phyloP scores from a whole-genome alignment of 2,329 filamentous ascomycete species.

The Tolypocladium inflatum region DNA sequence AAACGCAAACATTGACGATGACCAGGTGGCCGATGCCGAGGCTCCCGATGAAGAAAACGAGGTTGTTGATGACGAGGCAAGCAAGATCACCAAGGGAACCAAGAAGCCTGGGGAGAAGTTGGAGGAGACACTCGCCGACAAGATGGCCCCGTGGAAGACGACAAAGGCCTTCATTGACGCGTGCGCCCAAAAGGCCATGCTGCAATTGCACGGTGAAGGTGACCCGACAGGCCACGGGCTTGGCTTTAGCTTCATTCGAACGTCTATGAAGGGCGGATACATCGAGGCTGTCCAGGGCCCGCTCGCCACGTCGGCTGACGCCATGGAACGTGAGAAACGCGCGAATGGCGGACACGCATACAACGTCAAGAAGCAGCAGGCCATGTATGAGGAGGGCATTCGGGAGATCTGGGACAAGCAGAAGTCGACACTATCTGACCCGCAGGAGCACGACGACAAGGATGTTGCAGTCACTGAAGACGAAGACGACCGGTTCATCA shows the following conservation, averaged over 20 bases:
- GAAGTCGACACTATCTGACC: constrained; percentile 65
- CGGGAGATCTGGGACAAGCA: constrained; percentile 88
- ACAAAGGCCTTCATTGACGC: constrained; percentile 96
- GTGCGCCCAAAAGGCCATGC: constrained; percentile 91
- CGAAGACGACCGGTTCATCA: constrained; percentile 61
- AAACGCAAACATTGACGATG: constrained; percentile 52
- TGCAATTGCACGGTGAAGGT: constrained; percentile 86
- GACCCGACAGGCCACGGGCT: constrained; percentile 90
- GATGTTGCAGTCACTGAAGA: constrained; percentile 49
- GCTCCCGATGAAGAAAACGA: constrained; percentile 53
- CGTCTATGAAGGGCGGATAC: constrained; percentile 96
- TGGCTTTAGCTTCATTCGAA: constrained; percentile 94
- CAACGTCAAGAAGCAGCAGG: constrained; percentile 91
- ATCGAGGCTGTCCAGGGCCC: constrained; percentile 69
- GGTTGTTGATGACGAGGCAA: constrained; percentile 33
- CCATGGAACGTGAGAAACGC: constrained; percentile 77
- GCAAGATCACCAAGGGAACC: constrained; percentile 25
- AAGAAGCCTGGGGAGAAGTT: constrained; percentile 38
- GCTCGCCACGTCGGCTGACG: constrained; percentile 63
- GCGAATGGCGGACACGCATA: constrained; percentile 92
- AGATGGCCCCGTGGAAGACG: constrained; percentile 91
- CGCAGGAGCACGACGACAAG: constrained; percentile 55
- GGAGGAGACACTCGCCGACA: constrained; percentile 70
- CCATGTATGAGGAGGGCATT: constrained; percentile 85
- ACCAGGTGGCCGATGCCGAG: constrained; percentile 33